These are phyloP conservation scores for Hypsizygus marmoreus DNA, from an alignment of 768 basidiomycete species.

Conservation along the genomic window DNA sequence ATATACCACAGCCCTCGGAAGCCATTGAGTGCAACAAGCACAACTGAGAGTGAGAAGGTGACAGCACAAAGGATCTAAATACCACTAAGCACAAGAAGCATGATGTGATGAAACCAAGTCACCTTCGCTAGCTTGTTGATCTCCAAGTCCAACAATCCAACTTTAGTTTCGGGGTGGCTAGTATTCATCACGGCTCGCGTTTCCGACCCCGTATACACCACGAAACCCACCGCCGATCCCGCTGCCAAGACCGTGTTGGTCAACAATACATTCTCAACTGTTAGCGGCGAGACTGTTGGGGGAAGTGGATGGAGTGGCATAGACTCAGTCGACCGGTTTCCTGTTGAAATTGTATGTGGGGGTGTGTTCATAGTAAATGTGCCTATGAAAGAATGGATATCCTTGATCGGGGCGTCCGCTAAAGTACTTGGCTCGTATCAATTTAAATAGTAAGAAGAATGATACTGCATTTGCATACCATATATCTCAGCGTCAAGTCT, in stretches of 20 bases:
- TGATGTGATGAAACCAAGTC: no score
- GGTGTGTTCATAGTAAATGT: slow-evolving; percentile 79
- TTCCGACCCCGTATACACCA: slow-evolving; percentile 93
- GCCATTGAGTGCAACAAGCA: slow-evolving; percentile 93
- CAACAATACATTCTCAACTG: slow-evolving; percentile 96
- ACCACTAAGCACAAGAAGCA: not conserved
- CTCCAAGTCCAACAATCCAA: slow-evolving; percentile 89
- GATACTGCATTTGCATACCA: slow-evolving; percentile 45
- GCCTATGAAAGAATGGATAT: slow-evolving; percentile 94
- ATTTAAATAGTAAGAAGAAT: slow-evolving; percentile 8
- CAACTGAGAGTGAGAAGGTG: slow-evolving; percentile 88
- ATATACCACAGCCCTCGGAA: slow-evolving; percentile 96
- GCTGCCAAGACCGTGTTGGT: slow-evolving; percentile 97
- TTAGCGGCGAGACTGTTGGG: slow-evolving; percentile 77
- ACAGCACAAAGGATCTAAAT: slow-evolving; percentile 88
- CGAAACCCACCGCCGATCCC: slow-evolving; percentile 88
- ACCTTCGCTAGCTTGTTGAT: slow-evolving; percentile 97
- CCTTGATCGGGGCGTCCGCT: slow-evolving; percentile 96
- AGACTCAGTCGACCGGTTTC: slow-evolving; percentile 26
- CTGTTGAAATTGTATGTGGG: slow-evolving; percentile 25
- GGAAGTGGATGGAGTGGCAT: slow-evolving; percentile 43
- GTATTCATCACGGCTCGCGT: slow-evolving; percentile 99
- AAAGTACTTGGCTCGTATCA: slow-evolving; percentile 16
- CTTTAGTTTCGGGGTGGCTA: slow-evolving; percentile 93
- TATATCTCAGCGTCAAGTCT: slow-evolving; percentile 90